Evolutionary conservation across 305 asterid species (phyloP), one percentile per base, ranked within the genome.

Genomic region (Ruellia speciosa): DNA sequence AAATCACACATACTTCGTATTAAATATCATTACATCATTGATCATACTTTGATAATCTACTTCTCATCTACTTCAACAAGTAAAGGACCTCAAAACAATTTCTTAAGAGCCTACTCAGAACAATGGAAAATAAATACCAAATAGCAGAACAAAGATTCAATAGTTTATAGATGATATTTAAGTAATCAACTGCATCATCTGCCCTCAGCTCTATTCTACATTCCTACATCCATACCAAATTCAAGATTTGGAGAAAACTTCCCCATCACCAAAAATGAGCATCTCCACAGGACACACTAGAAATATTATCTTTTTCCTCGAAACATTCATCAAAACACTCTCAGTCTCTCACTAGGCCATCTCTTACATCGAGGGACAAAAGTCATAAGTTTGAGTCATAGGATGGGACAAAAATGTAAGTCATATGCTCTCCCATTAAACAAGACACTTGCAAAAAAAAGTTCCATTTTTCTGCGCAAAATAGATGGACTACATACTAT

Each of bases 351-450:
- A n/a, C n/a, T 52, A 58, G 43, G 31, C 55, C 24, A 28, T 43
- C 24, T 45, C 60, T 37, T 54, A 2, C 63, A 2, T 19, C 52
- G 46, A 15, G 59, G 20, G 33, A 40, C 16, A 45, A 31, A 54
- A 16, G 45, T 2, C 20, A 69, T 18, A 49, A 18, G 41, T 55
- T 65, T 46, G 19, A 40, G 39, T 54, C 58, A 14, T 53, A 17
- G 14, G 47, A 50, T 52, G 47, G 51, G 20, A 58, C 49, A 49
- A 37, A 51, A 16, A 52, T 13, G 11, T 14, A 19, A 63, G 39
- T 34, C 54, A 35, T 39, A 60, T n/a, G 49, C 37, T 54, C 43
- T 47, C 47, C 59, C 18, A 46, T 51, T 47, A 59, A 54, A 62
- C 52, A 72, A 54, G 18, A 58, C 56, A 40, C 62, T 10, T 62